Evolutionary conservation across 352 stramenopile species (phyloP), one percentile per base, ranked within the genome.

Genomic region (Phytophthora capsici): DNA sequence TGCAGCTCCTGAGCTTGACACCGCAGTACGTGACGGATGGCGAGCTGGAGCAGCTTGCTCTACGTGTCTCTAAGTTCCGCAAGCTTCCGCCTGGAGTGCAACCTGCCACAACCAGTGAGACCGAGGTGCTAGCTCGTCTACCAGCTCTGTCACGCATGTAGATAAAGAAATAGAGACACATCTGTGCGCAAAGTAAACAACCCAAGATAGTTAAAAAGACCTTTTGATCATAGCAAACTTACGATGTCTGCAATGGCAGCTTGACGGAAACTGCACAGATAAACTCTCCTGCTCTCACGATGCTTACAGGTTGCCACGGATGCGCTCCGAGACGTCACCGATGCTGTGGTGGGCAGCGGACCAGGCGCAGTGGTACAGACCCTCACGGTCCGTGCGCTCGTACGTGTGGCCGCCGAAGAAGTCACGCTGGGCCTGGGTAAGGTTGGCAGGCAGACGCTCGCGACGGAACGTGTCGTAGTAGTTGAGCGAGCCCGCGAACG

Each of bases 331-430:
- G 30, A 98, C 86, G 80, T 99, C 94, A 52, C 95, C 96, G 73
- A 99, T 98, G 84, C 88, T 97, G 82, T 98, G 97, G 82, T 99
- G 97, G 34, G 89, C 91, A 47, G 97, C 94, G 20, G 97, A 98
- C 98, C 98, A 99, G 49, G 97, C 85, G 72, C 91, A 98, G 89
- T 99, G 98, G 82, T 98, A 99, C 48, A 87, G 86, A 51, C 97
- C 96, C 52, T 97, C 90, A 54, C 88, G 86, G 84, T 98, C 95
- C 65, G 86, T 97, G 71, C 95, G 92, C 74, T 99, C 90, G 81
- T 98, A 99, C 22, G 97, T 99, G 86, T 99, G 98, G 58, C 95
- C 96, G 38, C 98, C 98, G 75, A 99, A 99, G 81, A 99, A 99
- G 82, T 99, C 98, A 55, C 98, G 91, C 85, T 99, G 98, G n/a